Evolutionary conservation across 306 rosid genomes (phyloP), one percentile per base, ranked within the genome.

Genomic region (Quercus wislizeni): DNA sequence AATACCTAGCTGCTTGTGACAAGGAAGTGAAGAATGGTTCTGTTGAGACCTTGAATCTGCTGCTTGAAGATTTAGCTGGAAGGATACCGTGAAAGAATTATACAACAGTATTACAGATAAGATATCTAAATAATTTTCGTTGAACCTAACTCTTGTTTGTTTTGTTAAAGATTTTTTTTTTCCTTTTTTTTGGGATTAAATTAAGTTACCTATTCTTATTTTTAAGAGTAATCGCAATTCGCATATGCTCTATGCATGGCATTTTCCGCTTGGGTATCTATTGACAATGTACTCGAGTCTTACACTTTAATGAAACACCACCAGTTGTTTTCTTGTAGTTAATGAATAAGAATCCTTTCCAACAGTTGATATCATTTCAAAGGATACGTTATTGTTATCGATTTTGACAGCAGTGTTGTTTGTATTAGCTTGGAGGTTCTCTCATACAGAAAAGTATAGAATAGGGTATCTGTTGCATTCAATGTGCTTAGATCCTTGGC

Each of bases 51-150:
- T 79, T 93, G 76, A 90, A 86, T 82, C 89, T 90, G 56, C 88
- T 98, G 10, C 74, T 89, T 19, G 97, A 88, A 83, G 98, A 94
- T 80, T 59, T 94, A 70, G 93, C 93, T 46, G 97, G 97, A 80
- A 86, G 41, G 81, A 83, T 82, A 76, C 46, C 78, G 30, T 83
- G 86, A 86, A 54, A 52, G 30, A 10, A 56, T 62, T 78, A 73
- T 76, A 43, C 46, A 17, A 62, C 33, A 68, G 31, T 57, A 2
- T 63, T 31, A 67, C 72, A 31, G 70, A 64, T 28, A 9, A 19
- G 72, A 2, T 33, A 31, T 33, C 27, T 33, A 25, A 31, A 9
- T 67, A 1, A 14, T 59, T 13, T 21, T 23, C 67, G 4, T 1
- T 11, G 17, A 59, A 23, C 67, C 33, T 59, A 20, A 59, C 30